Base-by-base conservation (phyloP, 495 filamentous ascomycete genomes). In the Hypoxylon lienhwacheense region DNA sequence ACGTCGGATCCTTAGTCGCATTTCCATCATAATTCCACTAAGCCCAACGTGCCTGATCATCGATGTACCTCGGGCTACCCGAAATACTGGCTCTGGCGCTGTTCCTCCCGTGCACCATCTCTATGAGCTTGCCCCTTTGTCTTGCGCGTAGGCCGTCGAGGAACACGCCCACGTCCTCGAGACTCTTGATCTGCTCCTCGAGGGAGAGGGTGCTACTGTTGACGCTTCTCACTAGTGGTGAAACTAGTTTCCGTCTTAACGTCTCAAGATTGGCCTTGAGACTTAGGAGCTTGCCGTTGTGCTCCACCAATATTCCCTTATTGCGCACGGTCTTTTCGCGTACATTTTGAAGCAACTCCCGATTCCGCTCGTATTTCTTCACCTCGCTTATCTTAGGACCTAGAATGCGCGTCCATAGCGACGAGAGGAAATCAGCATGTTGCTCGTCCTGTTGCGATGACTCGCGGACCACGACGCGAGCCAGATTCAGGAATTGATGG, bases 321-420 rank as follows among this genome's bases (percentile, higher is more conserved):
- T 95, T 95, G n/a, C 80, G 77, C 8, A 92, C 84, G 7, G 91
- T 96, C 60, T 85, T 87, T 20, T 84, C 80, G 46, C 89, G 83
- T 35, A 96, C 86, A 53, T 84, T 87, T 19, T 77, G 77, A 20
- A 96, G 83, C 1, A 88, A 74, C 26, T 80, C 73, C 44, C 85
- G 84, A 72, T 96, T 96, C 69, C 87, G 86, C 65, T 96, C 89
- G 70, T 88, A 96, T 69, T 96, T 96, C 68, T 81, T 82, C 0
- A 96, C 77, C 28, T 84, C 79, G 42, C 71, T 70, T 2, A 84
- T 81, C 47, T 88, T 85, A 20, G 87, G 74, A 0, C 89, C 89
- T 0, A 96, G 80, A 4, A 95, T 81, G 19, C 85, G 83, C 1
- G 86, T 89, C 91, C 91, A 96, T 1, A 96, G 79, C 0, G 86